Evolutionary conservation across 441 rosid species (phyloP).

Genomic region (Metrosideros polymorpha): DNA sequence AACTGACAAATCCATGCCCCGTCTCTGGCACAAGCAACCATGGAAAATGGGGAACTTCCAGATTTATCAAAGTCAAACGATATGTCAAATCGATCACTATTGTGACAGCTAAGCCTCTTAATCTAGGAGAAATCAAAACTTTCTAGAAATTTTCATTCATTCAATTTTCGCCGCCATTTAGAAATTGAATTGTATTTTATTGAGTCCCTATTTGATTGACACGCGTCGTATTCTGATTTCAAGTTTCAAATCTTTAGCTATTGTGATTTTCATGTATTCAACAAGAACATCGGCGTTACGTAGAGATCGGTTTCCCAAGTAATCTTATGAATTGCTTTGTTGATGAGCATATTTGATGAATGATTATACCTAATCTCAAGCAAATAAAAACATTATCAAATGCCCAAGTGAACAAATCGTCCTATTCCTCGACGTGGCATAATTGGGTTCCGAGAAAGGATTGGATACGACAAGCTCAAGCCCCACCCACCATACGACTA

Average conservation of each 20-base stretch:
- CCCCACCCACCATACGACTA: not conserved
- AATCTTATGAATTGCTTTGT: not conserved
- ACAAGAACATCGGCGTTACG: accelerated
- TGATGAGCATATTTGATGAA: not conserved
- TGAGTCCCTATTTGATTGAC: accelerated
- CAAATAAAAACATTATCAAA: not conserved
- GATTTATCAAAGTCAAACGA: not conserved
- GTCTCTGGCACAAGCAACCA: not conserved
- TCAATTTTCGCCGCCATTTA: accelerated
- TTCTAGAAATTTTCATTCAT: not conserved
- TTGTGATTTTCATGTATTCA: not conserved
- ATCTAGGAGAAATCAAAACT: not conserved
- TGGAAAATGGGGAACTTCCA: not conserved
- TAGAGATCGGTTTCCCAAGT: not conserved
- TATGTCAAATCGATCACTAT: not conserved
- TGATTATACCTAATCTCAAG: not conserved
- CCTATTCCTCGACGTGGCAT: not conserved
- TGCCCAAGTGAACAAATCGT: not conserved
- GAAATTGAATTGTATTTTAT: not conserved
- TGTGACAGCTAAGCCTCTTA: not conserved
- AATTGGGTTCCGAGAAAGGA: not conserved
- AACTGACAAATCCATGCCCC: not conserved
- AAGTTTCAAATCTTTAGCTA: accelerated
- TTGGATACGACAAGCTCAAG: too few relatives aligned
- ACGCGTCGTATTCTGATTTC: accelerated